Base-by-base conservation (phyloP, 2,329 filamentous ascomycete species). In the Magnaporthiopsis incrustans region DNA sequence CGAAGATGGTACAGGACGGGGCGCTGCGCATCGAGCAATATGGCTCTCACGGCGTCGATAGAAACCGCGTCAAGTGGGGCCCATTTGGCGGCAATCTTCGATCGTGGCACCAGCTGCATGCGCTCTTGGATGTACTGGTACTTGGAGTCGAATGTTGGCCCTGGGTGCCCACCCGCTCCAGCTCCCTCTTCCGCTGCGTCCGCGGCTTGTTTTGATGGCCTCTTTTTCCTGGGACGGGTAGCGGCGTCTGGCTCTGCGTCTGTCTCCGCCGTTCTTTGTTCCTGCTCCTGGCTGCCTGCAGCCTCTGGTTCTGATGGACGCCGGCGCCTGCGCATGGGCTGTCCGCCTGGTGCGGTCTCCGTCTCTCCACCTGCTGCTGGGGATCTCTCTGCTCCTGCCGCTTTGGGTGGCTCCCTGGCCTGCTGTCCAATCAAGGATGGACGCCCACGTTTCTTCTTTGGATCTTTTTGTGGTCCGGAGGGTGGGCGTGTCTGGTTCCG, bases 31-130 rank as follows among this genome's bases (percentile, higher is more conserved):
- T 86, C 81, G 27, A 79, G 75, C 38, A 91, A 76, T 33, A 90
- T 78, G 22, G 77, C 73, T 25, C 79, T 76, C n/a, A 88, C 79
- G 62, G 81, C 81, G 10, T 81, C 76, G 64, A 89, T 74, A 57
- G 87, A 84, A 30, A 79, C 74, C 8, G 76, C 72, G 5, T 84
- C 79, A 6, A 90, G 78, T 7, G 83, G 78, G 3, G 79, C 77
- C 89, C 89, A 92, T 71, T 89, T 90, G 57, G 87, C 77, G 57
- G 89, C 82, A 65, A 96, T 89, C 53, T 81, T 83, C 33, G 83
- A 81, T 66, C 82, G 83, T n/a, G 86, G 83, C 58, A 91, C 78
- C 57, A 77, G 78, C 50, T 79, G 81, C 15, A 78, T 81, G 35
- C 77, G 78, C 26, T 58, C 62, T 4, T 33, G 32, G 62, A 63